Conservation (phyloP, 345 rosid genomes). For the Dipteronia sinensis region DNA sequence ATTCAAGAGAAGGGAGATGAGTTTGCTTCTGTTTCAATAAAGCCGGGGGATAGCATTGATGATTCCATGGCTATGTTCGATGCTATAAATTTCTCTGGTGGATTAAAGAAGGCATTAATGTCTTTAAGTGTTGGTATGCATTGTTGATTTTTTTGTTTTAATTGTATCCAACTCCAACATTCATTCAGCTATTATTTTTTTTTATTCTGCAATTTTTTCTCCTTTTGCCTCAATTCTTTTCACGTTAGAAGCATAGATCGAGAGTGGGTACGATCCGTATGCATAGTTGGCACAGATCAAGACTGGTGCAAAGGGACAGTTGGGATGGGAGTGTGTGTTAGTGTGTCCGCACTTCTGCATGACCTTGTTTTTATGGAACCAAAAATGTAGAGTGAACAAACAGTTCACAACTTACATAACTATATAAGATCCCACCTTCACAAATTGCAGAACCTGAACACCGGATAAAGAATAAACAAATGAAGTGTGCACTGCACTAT, state of each 20-base stretch:
- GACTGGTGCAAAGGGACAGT: not conserved
- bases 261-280: not conserved
- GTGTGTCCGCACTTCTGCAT: not conserved
- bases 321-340: not conserved
- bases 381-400: not conserved
- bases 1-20: conserved; percentile 58
- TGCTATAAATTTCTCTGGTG: conserved; percentile 75
- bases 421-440: not conserved
- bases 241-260: not conserved
- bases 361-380: not conserved
- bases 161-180: conserved; percentile 5
- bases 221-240: not conserved
- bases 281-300: not conserved
- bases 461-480: not conserved
- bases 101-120: conserved; percentile 68
- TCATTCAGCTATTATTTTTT: not conserved
- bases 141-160: conserved; percentile 16
- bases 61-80: conserved; percentile 80
- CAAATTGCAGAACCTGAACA: not conserved
- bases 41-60: conserved; percentile 79
- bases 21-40: conserved; percentile 59
- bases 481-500: not conserved
- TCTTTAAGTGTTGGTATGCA: conserved; percentile 80
- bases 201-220: not conserved
- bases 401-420: not conserved